These are phyloP conservation scores for Oryza coarctata DNA, from an alignment of 176 grass and related monocot genomes.

Conservation along the genomic window DNA sequence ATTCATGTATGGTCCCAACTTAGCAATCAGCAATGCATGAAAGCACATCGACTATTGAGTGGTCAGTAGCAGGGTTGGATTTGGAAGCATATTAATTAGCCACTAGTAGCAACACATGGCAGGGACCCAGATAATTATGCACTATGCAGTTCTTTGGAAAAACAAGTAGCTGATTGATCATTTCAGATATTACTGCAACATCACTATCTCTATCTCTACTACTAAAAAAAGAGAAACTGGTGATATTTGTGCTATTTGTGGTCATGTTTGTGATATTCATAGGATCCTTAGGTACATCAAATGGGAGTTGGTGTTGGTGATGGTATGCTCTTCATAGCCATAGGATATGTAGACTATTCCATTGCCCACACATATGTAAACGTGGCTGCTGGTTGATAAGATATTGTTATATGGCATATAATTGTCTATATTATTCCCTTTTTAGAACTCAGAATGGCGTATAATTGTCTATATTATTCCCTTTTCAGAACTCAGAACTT, in stretches of 20 bases:
- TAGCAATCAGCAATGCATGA: constrained; percentile 32
- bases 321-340: background rate
- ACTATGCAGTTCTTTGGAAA: constrained; percentile 35
- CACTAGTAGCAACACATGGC: constrained; percentile 37
- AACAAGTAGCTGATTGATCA: constrained; percentile 27
- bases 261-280: background rate
- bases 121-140: constrained; percentile 35
- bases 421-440: background rate
- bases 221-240: background rate
- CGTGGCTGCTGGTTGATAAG: background rate
- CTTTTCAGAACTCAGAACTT: background rate
- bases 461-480: background rate
- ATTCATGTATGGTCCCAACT: constrained; percentile 38
- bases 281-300: background rate
- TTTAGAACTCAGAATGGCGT: background rate
- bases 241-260: background rate
- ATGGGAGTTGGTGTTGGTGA: background rate
- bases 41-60: constrained; percentile 51
- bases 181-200: constrained; percentile 3
- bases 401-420: background rate
- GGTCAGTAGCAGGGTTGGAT: constrained; percentile 32
- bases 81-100: constrained; percentile 42
- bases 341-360: background rate
- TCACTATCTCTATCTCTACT: background rate
- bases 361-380: background rate